phyloP scores from a whole-genome alignment of 2,329 filamentous ascomycete species.

The Tolypocladium ophioglossoides region DNA sequence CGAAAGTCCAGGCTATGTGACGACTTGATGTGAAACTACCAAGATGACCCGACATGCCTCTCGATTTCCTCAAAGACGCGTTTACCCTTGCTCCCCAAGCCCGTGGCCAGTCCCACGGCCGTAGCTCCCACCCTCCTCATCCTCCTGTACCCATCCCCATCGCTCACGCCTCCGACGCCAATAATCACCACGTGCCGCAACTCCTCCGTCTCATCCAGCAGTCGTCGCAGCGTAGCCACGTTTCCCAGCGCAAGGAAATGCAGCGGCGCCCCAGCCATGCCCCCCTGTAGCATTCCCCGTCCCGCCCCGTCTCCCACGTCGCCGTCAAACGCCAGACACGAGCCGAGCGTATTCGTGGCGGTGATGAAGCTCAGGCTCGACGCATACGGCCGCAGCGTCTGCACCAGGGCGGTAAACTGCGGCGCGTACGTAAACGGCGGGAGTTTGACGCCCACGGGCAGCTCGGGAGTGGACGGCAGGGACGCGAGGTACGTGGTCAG shows the following conservation, averaged over 20 bases:
- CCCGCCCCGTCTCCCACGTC: slow-evolving; percentile 33
- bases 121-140: slow-evolving; percentile 58
- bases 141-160: slow-evolving; percentile 48
- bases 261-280: slow-evolving; percentile 60
- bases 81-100: slow-evolving; percentile 52
- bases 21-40: slow-evolving; percentile 3
- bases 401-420: slow-evolving; percentile 49
- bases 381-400: slow-evolving; percentile 30
- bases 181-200: slow-evolving; percentile 52
- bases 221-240: slow-evolving; percentile 51
- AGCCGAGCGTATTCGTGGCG: slow-evolving; percentile 62
- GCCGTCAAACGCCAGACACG: slow-evolving; percentile 45
- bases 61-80: slow-evolving; percentile 51
- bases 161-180: slow-evolving; percentile 62
- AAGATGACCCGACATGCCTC: slow-evolving; percentile 10
- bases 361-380: slow-evolving; percentile 54
- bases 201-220: slow-evolving; percentile 40
- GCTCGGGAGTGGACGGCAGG: slow-evolving; percentile 24
- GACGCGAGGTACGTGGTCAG: slow-evolving; percentile 44
- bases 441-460: slow-evolving; percentile 55
- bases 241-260: slow-evolving; percentile 69
- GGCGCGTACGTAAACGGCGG: slow-evolving; percentile 64
- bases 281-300: slow-evolving; percentile 37
- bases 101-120: slow-evolving; percentile 60
- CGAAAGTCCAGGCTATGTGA: not conserved